Evolutionary conservation across 495 filamentous ascomycete species (phyloP), one percentile per base, ranked within the genome.

Genomic region (Penicillium nucicola): DNA sequence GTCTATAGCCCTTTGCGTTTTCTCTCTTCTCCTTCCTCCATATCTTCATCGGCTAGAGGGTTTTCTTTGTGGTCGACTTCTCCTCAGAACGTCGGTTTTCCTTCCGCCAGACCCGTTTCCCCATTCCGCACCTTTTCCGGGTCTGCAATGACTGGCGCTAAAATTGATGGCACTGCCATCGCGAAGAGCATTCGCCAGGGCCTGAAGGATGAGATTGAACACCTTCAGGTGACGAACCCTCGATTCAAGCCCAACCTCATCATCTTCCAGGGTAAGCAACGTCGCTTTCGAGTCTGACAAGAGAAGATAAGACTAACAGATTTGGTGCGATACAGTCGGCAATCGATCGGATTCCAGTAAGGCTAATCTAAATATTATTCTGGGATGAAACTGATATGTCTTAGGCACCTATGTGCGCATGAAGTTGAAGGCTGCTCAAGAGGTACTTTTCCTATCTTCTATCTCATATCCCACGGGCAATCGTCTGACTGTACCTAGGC

Each of bases 331-430:
- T 58, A 43, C 35, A 72, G 93, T 98, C 61, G 93, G 90, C 48
- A 85, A 86, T 65, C 84, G 92, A 41, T 88, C 88, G 43, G 93
- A 98, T 76, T 97, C 92, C 18, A 91, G 92, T 93, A 76, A 65
- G 87, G 67, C 71, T 40, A 8, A 46, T 52, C 50, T n/a, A 49
- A 8, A 39, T 14, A 9, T 23, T 40, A 19, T 8, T 32, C 11
- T n/a, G 13, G 42, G 33, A 37, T 25, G 31, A n/a, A 53, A 53
- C 65, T 63, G 62, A 70, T 62, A 45, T 55, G 60, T 44, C 55
- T 40, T 60, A 93, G 88, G 86, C 65, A 97, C 93, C 33, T 98
- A 98, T 88, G 92, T 98, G 68, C 90, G 90, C 73, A 98, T 98
- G 93, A 98, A 98, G 74, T 69, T 97, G 61, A 97, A 96, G 78